Evolutionary conservation across 2,329 filamentous ascomycete genomes (phyloP).

Genomic region (Tricladium varicosporioides): DNA sequence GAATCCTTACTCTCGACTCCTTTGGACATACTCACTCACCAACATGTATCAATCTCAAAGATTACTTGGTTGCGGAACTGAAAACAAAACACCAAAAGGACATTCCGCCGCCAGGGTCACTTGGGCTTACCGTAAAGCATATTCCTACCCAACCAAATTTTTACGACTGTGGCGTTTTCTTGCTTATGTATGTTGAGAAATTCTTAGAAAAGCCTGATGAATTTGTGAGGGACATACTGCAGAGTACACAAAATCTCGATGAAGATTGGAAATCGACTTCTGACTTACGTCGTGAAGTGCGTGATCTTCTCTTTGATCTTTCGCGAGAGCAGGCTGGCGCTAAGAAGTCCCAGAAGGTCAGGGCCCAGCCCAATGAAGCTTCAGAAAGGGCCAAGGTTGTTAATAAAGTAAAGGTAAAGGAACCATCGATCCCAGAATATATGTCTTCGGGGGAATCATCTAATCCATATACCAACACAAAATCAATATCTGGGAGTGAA

Average conservation of each 20-base stretch:
- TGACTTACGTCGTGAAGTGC: constrained; percentile 62
- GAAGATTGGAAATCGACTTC: constrained; percentile 48
- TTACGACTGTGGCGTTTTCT: constrained; percentile 85
- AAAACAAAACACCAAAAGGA: constrained; percentile 50
- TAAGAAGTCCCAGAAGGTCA: constrained; percentile 2
- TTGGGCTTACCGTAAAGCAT: constrained; percentile 66
- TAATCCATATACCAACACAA: no score
- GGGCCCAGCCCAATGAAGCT: constrained; percentile 3
- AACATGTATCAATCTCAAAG: constrained; percentile 67
- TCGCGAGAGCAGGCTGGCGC: constrained; percentile 50
- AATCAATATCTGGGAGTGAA: no score
- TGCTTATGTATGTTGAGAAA: constrained; percentile 79
- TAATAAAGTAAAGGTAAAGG: no score
- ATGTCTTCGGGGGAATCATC: no score
- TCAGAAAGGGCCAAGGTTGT: background rate
- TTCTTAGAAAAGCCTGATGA: constrained; percentile 73
- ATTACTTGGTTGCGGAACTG: constrained; percentile 76
- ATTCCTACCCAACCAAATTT: constrained; percentile 82
- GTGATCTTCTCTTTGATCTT: constrained; percentile 62
- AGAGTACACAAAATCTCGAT: constrained; percentile 54
- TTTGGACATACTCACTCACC: constrained; percentile 62
- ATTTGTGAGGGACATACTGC: constrained; percentile 67
- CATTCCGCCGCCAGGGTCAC: constrained; percentile 29
- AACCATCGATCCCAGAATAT: no score
- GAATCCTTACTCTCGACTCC: constrained; percentile 87